Evolutionary conservation across 2,329 filamentous ascomycete species (phyloP).

Genomic region (Colletotrichum filicis): DNA sequence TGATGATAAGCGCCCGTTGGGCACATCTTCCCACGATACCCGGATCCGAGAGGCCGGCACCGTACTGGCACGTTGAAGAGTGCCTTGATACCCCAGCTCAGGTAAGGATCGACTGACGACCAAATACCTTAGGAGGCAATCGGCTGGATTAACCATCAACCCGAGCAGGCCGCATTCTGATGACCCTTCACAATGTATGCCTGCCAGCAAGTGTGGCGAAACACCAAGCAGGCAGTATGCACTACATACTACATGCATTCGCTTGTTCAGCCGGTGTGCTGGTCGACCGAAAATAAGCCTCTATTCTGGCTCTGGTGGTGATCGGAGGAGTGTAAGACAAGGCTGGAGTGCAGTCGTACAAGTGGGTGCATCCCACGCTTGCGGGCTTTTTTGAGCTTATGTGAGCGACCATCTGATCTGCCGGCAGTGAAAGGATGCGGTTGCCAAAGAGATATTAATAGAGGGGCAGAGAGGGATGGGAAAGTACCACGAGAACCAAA

Average conservation of each 20-base stretch:
- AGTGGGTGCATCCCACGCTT: constrained; percentile 6
- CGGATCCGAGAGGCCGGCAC: constrained; percentile 16
- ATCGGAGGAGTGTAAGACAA: background rate
- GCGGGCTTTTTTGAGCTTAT: constrained; percentile 10
- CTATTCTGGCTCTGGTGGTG: background rate
- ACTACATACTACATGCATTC: background rate
- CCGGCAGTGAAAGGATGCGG: background rate
- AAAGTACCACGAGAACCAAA: background rate
- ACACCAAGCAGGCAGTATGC: background rate
- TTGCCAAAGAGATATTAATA: constrained; percentile 18
- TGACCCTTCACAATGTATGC: background rate
- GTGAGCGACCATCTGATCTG: constrained; percentile 21
- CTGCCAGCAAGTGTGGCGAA: background rate
- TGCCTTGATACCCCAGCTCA: too few relatives aligned
- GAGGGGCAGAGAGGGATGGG: constrained; percentile 1
- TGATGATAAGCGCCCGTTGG: constrained; percentile 19
- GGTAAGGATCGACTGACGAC: too few relatives aligned
- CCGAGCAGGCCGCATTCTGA: background rate
- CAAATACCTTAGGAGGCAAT: too few relatives aligned
- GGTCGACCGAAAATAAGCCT: background rate
- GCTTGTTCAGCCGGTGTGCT: background rate
- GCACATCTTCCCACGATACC: background rate
- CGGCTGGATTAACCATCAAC: constrained; percentile 8
- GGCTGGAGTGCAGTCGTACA: background rate
- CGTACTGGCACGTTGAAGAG: background rate